Evolutionary conservation across 2,329 filamentous ascomycete genomes (phyloP), one percentile per base, ranked within the genome.

Genomic region (Fusarium longipes): DNA sequence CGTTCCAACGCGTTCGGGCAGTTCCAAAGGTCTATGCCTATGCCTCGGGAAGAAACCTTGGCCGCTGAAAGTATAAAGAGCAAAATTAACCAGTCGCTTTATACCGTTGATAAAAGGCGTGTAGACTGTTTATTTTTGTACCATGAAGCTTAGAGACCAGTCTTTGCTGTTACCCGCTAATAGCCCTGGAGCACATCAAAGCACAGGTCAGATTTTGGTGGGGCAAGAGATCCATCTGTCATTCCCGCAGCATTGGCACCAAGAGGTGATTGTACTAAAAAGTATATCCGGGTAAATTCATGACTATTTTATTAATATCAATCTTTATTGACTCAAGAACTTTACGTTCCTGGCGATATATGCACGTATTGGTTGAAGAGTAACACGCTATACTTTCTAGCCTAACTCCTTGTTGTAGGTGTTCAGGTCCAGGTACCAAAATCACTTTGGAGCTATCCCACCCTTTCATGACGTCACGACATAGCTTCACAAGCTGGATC

Each of bases 401-500:
- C 6, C 4, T 17, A 33, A 25, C 24, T 43, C 30, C 61, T 27
- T 38, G 36, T 24, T 61, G 33, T 42, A 35, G 14, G 30, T 42
- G 8, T 39, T 48, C 22, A 17, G 39, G 29, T 59, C n/a, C 27
- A 51, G 35, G 27, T 40, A 18, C 47, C 42, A 24, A 25, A 24
- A n/a, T 3, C 51, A 38, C 30, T 32, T 22, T 14, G 32, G 20
- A 53, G 33, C 58, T 63, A 20, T 54, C 33, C 57, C 25, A 29
- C 48, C 45, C 43, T 50, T n/a, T 40, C 67, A 72, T 73, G 70
- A 73, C 70, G 70, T 73, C 70, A 73, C 67, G 62, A 63, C 49
- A 57, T 44, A 53, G 27, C 56, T 64, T 55, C 53, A 10, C 27
- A 55, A 17, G 39, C 54, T 45, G 49, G 50, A 68, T 60, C 56